phyloP scores from a whole-genome alignment of 2,329 filamentous ascomycete genomes.

The Xylaria polymorpha region DNA sequence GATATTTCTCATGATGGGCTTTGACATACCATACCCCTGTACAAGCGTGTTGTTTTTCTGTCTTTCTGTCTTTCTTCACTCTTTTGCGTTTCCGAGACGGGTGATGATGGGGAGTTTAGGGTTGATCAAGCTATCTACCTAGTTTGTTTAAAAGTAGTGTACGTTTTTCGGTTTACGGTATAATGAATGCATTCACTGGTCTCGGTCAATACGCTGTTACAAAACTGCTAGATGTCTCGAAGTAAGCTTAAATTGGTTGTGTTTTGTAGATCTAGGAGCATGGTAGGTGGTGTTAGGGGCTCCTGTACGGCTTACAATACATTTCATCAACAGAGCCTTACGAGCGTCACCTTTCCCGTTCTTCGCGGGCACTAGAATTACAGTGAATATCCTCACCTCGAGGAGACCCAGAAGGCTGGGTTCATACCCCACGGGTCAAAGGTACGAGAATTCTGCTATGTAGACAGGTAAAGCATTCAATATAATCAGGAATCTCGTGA shows the following conservation, averaged over 20 bases:
- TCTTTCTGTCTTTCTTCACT: not conserved
- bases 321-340: too few relatives aligned
- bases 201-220: not conserved
- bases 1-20: not conserved
- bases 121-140: not conserved
- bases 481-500: not conserved
- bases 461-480: too few relatives aligned
- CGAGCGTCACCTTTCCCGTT: too few relatives aligned
- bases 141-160: not conserved
- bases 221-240: not conserved
- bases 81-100: too few relatives aligned
- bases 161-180: not conserved
- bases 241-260: not conserved
- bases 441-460: too few relatives aligned
- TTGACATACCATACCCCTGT: not conserved
- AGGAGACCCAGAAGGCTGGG: too few relatives aligned
- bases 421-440: not conserved
- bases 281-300: not conserved
- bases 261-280: not conserved
- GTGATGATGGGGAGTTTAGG: not conserved
- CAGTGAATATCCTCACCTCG: too few relatives aligned
- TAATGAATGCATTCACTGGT: conserved; percentile 1
- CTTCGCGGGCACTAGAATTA: not conserved
- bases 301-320: not conserved
- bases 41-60: not conserved